Base-by-base conservation (phyloP, 83 land plant genomes). In the Diphasiastrum complanatum region DNA sequence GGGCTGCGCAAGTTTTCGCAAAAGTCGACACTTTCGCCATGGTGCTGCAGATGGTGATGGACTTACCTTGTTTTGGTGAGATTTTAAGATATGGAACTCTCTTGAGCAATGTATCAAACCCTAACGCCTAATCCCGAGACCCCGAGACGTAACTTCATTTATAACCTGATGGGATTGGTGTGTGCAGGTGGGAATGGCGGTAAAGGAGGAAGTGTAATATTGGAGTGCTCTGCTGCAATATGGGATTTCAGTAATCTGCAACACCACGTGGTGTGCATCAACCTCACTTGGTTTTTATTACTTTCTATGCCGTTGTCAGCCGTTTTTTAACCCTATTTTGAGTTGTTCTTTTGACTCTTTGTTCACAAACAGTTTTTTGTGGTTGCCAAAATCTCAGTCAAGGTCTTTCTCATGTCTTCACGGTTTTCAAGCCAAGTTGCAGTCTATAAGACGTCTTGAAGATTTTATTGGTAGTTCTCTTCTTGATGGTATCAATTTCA, bases 151-250 rank as follows among this genome's bases (percentile, higher is more conserved):
- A 8, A 33, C 19, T 58, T 48, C n/a, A 23, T n/a, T 18, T 18
- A 6, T 27, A 14, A 33, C 28, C 43, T 23, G 14, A 24, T 0
- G 20, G 2, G 26, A 30, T 29, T 14, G 16, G 4, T 23, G 10
- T 30, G 59, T 69, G 60, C 56, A 92, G 98, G 98, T 60, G 99
- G 96, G 2, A 83, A 80, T 76, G 99, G 99, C 69, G 99, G 99
- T 53, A 86, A 75, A 73, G 99, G 99, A 54, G 99, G 99, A 18
- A 84, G 89, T 75, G 99, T 93, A 29, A 83, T 89, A 36, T 70
- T 93, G 2, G 81, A 83, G 62, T 81, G 96, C 68, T 80, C 96
- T 26, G 50, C 82, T 10, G 65, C 79, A 45, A 71, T 83, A 46
- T 89, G 95, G 96, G 99, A 93, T 67, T 84, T 89, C 66, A 81